Evolutionary conservation across 2,329 filamentous ascomycete species (phyloP), one percentile per base, ranked within the genome.

Genomic region (Xylaria sp.): DNA sequence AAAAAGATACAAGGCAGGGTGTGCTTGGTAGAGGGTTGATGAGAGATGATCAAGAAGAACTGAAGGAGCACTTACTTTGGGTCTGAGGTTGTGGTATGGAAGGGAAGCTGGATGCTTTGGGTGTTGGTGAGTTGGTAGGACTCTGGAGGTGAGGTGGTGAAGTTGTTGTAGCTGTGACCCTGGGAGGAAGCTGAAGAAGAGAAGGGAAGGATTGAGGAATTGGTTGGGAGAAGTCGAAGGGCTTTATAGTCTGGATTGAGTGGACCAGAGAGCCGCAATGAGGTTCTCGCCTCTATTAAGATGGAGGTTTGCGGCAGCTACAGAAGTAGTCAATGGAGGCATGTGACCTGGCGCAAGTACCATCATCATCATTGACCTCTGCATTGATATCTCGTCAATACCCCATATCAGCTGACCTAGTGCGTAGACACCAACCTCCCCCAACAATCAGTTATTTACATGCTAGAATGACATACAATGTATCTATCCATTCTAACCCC

Each of bases 31-130:
- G 17, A 49, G 33, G 29, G 2, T 11, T 3, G 17, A 44, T 4
- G n/a, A n/a, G 3, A 44, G n/a, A 36, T 13, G 20, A 29, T 54
- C 13, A 15, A 9, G 11, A 1, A 47, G 9, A n/a, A 15, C 5
- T 20, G n/a, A 7, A 20, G 10, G 44, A 53, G 5, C 9, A 61
- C 55, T 42, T 22, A 66, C 64, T 39, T 66, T 59, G 54, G 5
- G 61, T 31, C 13, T 53, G 42, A 42, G 33, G 42, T 36, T 36
- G 7, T 13, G n/a, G 33, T 39, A 25, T 20, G 17, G 39, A 29
- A 11, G 17, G 27, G 44, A 22, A 27, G 36, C 55, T 57, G 63
- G 33, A 6, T 42, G 13, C 2, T 11, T 2, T 31, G 13, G 22
- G 29, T 63, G 9, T 58, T 53, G 27, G n/a, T 49, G 45, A 49